These are phyloP conservation scores for Seiridium unicorne DNA, from an alignment of 2,329 filamentous ascomycete genomes.

Conservation along the genomic window DNA sequence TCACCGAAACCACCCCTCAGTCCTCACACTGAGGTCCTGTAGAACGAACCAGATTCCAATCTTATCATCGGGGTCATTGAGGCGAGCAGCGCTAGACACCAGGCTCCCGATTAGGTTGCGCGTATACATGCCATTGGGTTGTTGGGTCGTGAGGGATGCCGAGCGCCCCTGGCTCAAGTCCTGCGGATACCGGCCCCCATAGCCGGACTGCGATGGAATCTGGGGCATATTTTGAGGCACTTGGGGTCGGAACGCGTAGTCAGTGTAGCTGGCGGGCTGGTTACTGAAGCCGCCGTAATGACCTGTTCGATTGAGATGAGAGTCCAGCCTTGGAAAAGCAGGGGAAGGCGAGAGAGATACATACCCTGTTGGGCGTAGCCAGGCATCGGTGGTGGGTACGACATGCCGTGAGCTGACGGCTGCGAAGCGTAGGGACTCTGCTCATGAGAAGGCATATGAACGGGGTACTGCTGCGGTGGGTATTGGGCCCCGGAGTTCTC, in stretches of 20 bases:
- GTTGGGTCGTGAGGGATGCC: conserved; percentile 21
- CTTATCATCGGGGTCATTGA: conserved; percentile 76
- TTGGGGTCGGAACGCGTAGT: not conserved
- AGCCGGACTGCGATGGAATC: conserved; percentile 32
- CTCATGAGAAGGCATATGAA: not conserved
- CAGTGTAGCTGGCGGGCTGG: not conserved
- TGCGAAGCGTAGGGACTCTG: not conserved
- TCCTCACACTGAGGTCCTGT: conserved; percentile 91
- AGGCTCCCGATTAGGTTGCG: conserved; percentile 92
- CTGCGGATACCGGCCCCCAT: conserved; percentile 15
- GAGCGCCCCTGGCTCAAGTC: not conserved
- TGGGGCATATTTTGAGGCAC: not conserved
- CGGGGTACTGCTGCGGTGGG: not conserved
- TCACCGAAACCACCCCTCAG: conserved; percentile 87
- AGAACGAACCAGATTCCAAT: conserved; percentile 96
- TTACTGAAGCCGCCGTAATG: not conserved
- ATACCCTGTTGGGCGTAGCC: not conserved
- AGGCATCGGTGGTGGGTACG: not conserved
- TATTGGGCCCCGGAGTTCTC: conserved; percentile 14
- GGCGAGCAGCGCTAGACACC: conserved; percentile 81
- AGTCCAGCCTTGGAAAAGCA: not conserved
- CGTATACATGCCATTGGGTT: conserved; percentile 83
- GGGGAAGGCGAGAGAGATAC: not conserved
- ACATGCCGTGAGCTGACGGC: not conserved
- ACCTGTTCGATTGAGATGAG: not conserved